Percentiles rank a stretch among this genome's conserved stretches.
Conservation (phyloP, 2,329 filamentous ascomycete species). For the Ophiostoma quercus region DNA sequence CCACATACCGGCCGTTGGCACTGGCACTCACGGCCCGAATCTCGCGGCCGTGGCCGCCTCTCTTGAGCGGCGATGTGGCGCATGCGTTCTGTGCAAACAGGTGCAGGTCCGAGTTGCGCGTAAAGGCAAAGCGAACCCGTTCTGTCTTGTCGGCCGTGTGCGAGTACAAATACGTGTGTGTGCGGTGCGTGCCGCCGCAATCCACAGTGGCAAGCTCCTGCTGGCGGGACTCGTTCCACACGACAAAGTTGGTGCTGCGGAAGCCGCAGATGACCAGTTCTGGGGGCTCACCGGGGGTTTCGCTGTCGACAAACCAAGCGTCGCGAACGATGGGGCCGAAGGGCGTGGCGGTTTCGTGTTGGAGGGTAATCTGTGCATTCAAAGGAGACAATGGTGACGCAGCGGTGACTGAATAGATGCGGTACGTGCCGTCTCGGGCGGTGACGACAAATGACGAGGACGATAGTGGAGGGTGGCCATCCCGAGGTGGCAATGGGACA, state of each 20-base stretch:
- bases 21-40: slow-evolving; percentile 53
- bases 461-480: slow-evolving; percentile 34
- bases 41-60: slow-evolving; percentile 80
- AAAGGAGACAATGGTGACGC: neutral
- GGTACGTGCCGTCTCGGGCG: slow-evolving; percentile 70
- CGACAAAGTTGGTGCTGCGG: slow-evolving; percentile 68
- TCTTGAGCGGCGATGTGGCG: slow-evolving; percentile 48
- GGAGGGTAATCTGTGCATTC: slow-evolving; percentile 38
- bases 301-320: slow-evolving; percentile 50
- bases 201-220: slow-evolving; percentile 66
- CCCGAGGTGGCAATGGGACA: slow-evolving; percentile 39
- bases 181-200: slow-evolving; percentile 80
- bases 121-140: slow-evolving; percentile 62
- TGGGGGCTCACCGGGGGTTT: slow-evolving; percentile 38
- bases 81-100: slow-evolving; percentile 41
- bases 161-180: slow-evolving; percentile 52
- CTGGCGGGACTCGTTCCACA: slow-evolving; percentile 71
- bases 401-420: slow-evolving; percentile 48
- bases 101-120: slow-evolving; percentile 55
- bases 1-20: slow-evolving; percentile 40
- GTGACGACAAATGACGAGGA: slow-evolving; percentile 61
- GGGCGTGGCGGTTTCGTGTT: slow-evolving; percentile 64
- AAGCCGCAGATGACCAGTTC: slow-evolving; percentile 76
- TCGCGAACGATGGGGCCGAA: slow-evolving; percentile 74
- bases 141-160: slow-evolving; percentile 30